These are phyloP conservation scores for Penicillium sp. DNA, from an alignment of 2,329 filamentous ascomycete genomes.

Conservation along the genomic window DNA sequence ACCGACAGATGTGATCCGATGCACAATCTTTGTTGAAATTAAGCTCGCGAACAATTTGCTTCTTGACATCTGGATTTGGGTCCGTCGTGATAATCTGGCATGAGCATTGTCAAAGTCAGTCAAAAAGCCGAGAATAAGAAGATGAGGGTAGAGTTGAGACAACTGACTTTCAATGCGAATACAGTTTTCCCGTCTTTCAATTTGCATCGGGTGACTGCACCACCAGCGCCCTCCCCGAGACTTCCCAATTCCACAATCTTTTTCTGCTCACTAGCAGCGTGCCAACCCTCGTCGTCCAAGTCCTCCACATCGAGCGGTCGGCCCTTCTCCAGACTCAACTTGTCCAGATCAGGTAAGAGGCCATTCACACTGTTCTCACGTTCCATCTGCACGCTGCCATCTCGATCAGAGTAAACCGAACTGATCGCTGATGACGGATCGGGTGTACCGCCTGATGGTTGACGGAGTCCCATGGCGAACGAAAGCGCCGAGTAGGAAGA, in stretches of 20 bases:
- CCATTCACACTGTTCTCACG: constrained; percentile 73
- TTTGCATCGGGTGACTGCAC: constrained; percentile 85
- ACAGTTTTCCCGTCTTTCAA: constrained; percentile 88
- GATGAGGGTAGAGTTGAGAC: not conserved
- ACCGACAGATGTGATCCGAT: constrained; percentile 91
- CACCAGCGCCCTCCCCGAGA: constrained; percentile 89
- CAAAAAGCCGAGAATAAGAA: not conserved
- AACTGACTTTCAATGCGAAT: constrained; percentile 84
- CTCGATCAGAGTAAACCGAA: constrained; percentile 74
- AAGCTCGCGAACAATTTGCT: constrained; percentile 92
- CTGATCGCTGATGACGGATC: constrained; percentile 86
- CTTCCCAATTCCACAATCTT: constrained; percentile 83
- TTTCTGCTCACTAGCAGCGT: constrained; percentile 81
- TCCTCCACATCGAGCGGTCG: constrained; percentile 86
- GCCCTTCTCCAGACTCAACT: constrained; percentile 74
- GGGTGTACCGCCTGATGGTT: constrained; percentile 59
- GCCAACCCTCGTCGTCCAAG: constrained; percentile 90
- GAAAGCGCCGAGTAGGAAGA: constrained; percentile 81
- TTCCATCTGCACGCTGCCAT: constrained; percentile 71
- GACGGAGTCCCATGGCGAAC: constrained; percentile 65
- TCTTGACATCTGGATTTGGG: constrained; percentile 95
- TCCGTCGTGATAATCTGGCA: constrained; percentile 91
- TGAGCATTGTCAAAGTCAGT: constrained; percentile 9
- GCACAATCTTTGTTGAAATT: constrained; percentile 98
- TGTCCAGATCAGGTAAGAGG: constrained; percentile 69